A percentile compares a stretch with the other conserved stretches of the same genome.
phyloP scores from a whole-genome alignment of 2,329 filamentous ascomycete species.

The Hymenoscyphus albidus region DNA sequence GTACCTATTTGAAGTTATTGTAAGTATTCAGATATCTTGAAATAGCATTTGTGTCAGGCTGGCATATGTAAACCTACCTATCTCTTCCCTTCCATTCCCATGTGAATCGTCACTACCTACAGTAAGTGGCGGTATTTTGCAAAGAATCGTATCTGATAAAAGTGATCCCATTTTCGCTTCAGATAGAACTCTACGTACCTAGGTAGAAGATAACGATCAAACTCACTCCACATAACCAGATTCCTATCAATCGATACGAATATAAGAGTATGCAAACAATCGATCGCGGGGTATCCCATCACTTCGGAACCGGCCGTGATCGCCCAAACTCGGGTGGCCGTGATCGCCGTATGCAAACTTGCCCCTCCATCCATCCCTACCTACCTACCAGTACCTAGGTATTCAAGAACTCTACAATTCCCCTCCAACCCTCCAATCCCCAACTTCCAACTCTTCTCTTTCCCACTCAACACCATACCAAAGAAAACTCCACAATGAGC shows the following conservation, averaged over 20 bases:
- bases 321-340: background rate
- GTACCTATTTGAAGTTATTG: slow-evolving; percentile 8
- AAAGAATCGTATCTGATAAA: background rate
- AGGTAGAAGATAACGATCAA: too few relatives aligned
- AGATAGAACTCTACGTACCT: too few relatives aligned
- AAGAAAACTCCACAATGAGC: background rate
- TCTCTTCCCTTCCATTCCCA: too few relatives aligned
- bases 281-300: background rate
- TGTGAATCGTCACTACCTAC: too few relatives aligned
- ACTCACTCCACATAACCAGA: too few relatives aligned
- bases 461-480: slow-evolving; percentile 11
- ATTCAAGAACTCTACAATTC: background rate
- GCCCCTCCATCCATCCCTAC: background rate
- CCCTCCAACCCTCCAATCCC: background rate
- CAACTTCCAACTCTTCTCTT: background rate
- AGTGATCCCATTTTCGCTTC: background rate
- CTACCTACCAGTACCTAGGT: background rate
- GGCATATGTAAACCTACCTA: too few relatives aligned
- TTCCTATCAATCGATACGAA: too few relatives aligned
- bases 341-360: background rate
- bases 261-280: background rate
- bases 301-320: background rate
- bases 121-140: background rate
- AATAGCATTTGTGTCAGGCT: background rate
- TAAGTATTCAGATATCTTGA: background rate